These are phyloP conservation scores for Microdochium paspali DNA, from an alignment of 2,329 filamentous ascomycete species.

Conservation along the genomic window DNA sequence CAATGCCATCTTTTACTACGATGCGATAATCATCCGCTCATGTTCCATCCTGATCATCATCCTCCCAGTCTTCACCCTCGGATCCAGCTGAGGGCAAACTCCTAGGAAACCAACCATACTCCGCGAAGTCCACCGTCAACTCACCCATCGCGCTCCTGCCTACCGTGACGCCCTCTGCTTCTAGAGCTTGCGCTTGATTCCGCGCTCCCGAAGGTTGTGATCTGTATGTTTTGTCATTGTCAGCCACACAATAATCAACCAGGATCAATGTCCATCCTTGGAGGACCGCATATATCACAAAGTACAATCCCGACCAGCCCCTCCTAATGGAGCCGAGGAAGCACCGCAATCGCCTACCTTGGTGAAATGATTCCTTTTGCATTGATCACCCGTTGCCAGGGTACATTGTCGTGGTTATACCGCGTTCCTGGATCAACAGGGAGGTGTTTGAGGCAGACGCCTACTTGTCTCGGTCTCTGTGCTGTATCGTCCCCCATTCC, in stretches of 20 bases:
- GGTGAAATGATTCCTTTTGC: slow-evolving; percentile 78
- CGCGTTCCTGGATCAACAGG: slow-evolving; percentile 39
- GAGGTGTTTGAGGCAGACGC: slow-evolving; percentile 82
- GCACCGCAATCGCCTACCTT: too few relatives aligned
- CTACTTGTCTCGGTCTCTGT: slow-evolving; percentile 73
- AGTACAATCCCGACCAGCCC: too few relatives aligned
- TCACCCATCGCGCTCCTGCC: slow-evolving; percentile 38
- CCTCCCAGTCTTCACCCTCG: slow-evolving; percentile 16
- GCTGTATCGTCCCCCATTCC: too few relatives aligned
- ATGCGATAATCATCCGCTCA: too few relatives aligned
- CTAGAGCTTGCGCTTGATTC: slow-evolving; percentile 40
- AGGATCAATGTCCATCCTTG: too few relatives aligned
- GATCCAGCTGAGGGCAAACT: slow-evolving; percentile 31
- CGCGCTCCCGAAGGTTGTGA: slow-evolving; percentile 37
- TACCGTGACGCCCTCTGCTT: slow-evolving; percentile 44
- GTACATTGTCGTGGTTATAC: slow-evolving; percentile 72
- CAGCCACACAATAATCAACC: too few relatives aligned
- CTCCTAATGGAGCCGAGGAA: too few relatives aligned
- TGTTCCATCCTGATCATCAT: slow-evolving; percentile 10
- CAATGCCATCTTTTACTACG: too few relatives aligned
- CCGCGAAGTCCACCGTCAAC: slow-evolving; percentile 37
- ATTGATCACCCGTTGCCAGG: slow-evolving; percentile 92
- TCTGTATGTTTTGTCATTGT: slow-evolving; percentile 15
- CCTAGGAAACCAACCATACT: slow-evolving; percentile 48
- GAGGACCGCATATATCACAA: too few relatives aligned